Base-by-base conservation (phyloP, 345 rosid species). In the Gossypium stocksii region DNA sequence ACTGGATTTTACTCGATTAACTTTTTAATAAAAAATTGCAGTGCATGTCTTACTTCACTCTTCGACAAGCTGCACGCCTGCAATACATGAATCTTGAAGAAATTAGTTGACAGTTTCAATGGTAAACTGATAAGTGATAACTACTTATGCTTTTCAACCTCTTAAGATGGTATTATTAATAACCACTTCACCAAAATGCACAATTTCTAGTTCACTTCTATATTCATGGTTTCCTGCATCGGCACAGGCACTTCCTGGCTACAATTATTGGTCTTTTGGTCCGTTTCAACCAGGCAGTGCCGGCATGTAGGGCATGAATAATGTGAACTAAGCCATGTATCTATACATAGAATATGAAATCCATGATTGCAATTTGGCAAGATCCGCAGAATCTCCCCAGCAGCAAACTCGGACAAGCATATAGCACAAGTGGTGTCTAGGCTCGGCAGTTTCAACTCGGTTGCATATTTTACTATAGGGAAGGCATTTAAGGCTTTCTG, bases 291-390 rank as follows among this genome's bases (percentile, higher is more conserved):
- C 19, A 82, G 78, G 74, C 81, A 80, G 34, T 84, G 80, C 77
- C 96, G 80, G 51, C 96, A 90, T 8, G 82, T 89, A 0, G 91
- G 96, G 77, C 96, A 89, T 11, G 93, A 87, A 38, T 88, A 79
- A 77, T 89, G 86, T 8, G 87, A 85, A 71, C 80, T 77, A 43
- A 90, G 93, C 91, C 96, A 90, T 75, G 81, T 82, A 74, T 59
- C 70, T 16, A 65, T 65, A 20, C 70, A 44, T 10, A 9, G 29
- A 44, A 16, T 44, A 43, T 65, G 70, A 44, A 65, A 65, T 43
- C 52, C 70, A 13, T 65, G 70, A 27, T 44, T 65, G 70, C 70
- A 65, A 69, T 80, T 90, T 0, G 93, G 93, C 41, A 90, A 85
- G 20, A 89, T 74, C 70, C 89, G 82, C 7, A 87, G 64, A 13